Base-by-base conservation (phyloP, 1,139 yeast species). In the Candida pseudocylindracea region DNA sequence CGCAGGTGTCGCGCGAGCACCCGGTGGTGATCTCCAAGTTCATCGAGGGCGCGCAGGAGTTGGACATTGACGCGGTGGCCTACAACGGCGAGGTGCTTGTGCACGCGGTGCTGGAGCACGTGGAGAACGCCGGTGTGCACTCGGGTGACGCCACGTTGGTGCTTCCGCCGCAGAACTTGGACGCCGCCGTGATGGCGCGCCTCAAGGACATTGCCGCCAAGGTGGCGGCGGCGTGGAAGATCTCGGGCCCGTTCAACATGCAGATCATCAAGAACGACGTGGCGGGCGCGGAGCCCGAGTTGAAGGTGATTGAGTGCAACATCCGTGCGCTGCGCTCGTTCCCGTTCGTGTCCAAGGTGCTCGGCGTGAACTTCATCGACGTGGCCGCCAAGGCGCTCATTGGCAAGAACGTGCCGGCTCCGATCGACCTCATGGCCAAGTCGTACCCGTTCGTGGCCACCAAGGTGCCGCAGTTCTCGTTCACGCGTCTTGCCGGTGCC, bases 241-340 rank as follows among this genome's bases (percentile, higher is more conserved):
- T 88, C 44, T 80, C 95, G 32, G 98, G 98, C 46, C 98, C 98
- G 15, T 88, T 79, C 68, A 88, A 88, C 60, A 88, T 88, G 92
- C 98, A 88, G 62, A 73, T 88, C 53, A 88, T 85, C 53, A 73
- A 75, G 55, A 72, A 74, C 45, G 60, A 62, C 44, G 55, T 49
- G 35, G 54, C 53, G 38, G 62, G 57, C 33, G 58, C 66, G 36
- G 67, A 65, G 34, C 63, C 81, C 48, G 70, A 65, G 38, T 57
- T 67, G 43, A 88, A 88, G 67, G 98, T 88, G 39, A 88, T 88
- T 51, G 98, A 88, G 61, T 88, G 98, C 68, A 88, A 88, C 57
- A 79, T 88, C 46, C 78, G 98, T 59, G 98, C 98, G 32, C 85
- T 96, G 11, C 74, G 98, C 55, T 85, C 96, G 15, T 85, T 88